A percentile compares a stretch with the other conserved stretches of the same genome.
phyloP scores from a whole-genome alignment of 2,329 filamentous ascomycete genomes.

The Aschersonia sp. region DNA sequence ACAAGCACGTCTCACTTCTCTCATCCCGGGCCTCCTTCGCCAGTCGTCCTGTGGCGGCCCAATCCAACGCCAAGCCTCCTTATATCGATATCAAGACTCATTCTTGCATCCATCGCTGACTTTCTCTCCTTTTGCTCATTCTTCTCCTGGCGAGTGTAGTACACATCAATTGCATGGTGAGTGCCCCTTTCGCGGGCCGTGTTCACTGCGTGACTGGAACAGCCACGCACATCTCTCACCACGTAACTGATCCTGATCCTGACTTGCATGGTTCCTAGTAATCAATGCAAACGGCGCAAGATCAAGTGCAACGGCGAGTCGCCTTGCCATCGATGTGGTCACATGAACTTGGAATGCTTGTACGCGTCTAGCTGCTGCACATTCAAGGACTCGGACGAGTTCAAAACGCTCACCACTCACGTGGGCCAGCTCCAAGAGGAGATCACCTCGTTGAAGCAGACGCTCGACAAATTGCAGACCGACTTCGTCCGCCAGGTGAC shows the following conservation, averaged over 20 bases:
- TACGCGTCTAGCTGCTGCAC: constrained; percentile 54
- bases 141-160: constrained; percentile 18
- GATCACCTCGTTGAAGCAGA: constrained; percentile 62
- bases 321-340: constrained; percentile 52
- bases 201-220: neutral
- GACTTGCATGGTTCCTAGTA: constrained; percentile 25
- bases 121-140: no score
- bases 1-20: no score
- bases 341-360: constrained; percentile 49
- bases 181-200: constrained; percentile 7
- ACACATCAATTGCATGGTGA: constrained; percentile 48
- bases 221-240: no score
- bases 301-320: constrained; percentile 61
- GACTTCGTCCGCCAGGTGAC: constrained; percentile 26
- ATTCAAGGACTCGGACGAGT: constrained; percentile 88
- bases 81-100: no score
- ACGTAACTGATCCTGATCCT: no score
- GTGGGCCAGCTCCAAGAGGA: constrained; percentile 68
- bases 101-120: no score
- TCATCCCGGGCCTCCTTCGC: no score
- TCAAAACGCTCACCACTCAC: constrained; percentile 64
- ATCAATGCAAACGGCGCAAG: constrained; percentile 62
- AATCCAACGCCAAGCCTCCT: no score
- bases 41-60: no score
- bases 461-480: constrained; percentile 51